These are phyloP conservation scores for Pezicula radicicola DNA, from an alignment of 2,329 filamentous ascomycete species.

Conservation along the genomic window DNA sequence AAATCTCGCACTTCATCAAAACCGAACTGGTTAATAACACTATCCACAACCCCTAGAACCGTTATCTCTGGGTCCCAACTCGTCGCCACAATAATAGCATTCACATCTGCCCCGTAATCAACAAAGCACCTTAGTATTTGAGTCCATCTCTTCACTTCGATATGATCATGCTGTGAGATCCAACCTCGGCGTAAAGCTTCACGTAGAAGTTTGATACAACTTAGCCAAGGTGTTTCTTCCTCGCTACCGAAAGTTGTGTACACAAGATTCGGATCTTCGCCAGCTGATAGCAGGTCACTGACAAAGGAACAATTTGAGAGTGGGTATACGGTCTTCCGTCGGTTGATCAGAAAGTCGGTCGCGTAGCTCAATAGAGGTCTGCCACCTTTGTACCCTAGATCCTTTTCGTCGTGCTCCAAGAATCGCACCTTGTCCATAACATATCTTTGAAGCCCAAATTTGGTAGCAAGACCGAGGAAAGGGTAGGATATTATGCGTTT, in stretches of 20 bases:
- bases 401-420: not conserved
- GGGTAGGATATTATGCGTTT: not conserved
- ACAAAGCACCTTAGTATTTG: not conserved
- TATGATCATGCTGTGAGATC: not conserved
- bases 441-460: not conserved
- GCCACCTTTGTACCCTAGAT: not conserved
- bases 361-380: not conserved
- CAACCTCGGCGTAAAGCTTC: not conserved
- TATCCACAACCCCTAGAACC: not conserved
- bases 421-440: not conserved
- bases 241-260: not conserved
- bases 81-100: not conserved
- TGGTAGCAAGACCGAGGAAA: not conserved
- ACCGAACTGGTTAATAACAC: not conserved
- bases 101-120: not conserved
- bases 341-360: not conserved
- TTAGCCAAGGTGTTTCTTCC: slow-evolving; percentile 1
- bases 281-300: not conserved
- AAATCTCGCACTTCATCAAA: not conserved
- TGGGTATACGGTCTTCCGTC: not conserved
- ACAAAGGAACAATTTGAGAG: not conserved
- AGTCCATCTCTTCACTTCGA: not conserved
- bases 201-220: not conserved
- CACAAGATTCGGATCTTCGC: not conserved
- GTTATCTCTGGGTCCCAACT: not conserved